phyloP scores from a whole-genome alignment of 2,329 filamentous ascomycete genomes.

The Colletotrichum coccodes region DNA sequence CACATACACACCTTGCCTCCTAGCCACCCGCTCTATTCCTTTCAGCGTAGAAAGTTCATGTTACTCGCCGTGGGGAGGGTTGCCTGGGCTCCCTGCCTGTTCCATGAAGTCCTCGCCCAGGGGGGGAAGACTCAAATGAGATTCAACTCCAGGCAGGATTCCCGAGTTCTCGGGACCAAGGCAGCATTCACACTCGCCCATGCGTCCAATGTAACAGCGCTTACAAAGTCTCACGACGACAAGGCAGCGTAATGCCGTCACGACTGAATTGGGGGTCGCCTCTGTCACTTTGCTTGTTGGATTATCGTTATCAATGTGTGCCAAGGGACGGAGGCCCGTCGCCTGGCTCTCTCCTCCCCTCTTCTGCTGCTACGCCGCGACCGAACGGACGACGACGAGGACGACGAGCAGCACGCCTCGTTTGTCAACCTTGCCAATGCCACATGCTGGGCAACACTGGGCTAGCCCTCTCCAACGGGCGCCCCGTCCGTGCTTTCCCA shows the following conservation, averaged over 20 bases:
- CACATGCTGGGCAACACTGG: neutral
- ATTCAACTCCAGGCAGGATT: constrained; percentile 4
- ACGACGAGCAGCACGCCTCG: neutral
- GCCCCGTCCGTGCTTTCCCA: constrained; percentile 13
- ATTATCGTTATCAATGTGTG: neutral
- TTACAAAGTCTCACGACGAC: constrained; percentile 9
- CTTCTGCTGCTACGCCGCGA: neutral
- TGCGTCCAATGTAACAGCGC: constrained; percentile 21
- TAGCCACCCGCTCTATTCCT: neutral
- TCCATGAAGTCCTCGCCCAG: neutral
- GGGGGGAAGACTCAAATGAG: neutral
- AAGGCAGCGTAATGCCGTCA: neutral
- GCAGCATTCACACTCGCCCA: constrained; percentile 17
- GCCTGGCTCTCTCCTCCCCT: neutral
- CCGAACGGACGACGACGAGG: neutral
- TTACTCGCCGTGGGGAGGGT: neutral
- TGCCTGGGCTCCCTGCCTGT: neutral
- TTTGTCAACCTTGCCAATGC: neutral
- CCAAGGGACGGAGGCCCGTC: neutral
- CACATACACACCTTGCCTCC: neutral
- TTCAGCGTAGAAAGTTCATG: no score
- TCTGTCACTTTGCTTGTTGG: neutral
- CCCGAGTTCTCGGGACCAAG: constrained; percentile 24
- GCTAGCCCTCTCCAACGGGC: constrained; percentile 22
- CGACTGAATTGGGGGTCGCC: neutral